A percentile compares a stretch with the other conserved stretches of the same genome.
Evolutionary conservation across 768 basidiomycete species (phyloP).

Genomic region (Inosperma sp.): DNA sequence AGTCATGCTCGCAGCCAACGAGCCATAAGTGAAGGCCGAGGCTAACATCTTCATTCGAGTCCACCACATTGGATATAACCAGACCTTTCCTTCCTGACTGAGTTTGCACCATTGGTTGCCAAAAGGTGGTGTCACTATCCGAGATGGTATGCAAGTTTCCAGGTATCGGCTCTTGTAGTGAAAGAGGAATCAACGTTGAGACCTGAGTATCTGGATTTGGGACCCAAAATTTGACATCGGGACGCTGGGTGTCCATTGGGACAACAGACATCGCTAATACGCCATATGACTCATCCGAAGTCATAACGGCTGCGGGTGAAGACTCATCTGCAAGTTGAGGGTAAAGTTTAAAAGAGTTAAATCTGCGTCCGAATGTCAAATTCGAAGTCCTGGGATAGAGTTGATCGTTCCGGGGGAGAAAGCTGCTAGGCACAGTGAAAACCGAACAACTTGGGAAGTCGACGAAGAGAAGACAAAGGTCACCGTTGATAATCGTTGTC

Average conservation of each 20-base stretch:
- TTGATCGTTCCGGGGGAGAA: slow-evolving; percentile 18
- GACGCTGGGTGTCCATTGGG: background rate
- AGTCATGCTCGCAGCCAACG: slow-evolving; percentile 14
- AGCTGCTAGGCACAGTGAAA: slow-evolving; percentile 15
- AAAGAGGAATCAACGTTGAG: background rate
- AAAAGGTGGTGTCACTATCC: background rate
- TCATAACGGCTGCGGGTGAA: background rate
- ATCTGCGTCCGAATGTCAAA: slow-evolving; percentile 8
- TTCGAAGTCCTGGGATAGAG: slow-evolving; percentile 8
- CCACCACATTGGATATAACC: slow-evolving; percentile 10
- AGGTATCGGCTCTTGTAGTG: background rate
- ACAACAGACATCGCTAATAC: slow-evolving; percentile 3
- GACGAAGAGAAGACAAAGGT: slow-evolving; percentile 20
- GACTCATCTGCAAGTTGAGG: background rate
- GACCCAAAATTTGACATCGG: background rate
- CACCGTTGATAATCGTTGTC: slow-evolving; percentile 17
- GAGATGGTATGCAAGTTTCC: background rate
- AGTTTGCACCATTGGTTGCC: background rate
- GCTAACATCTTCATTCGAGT: background rate
- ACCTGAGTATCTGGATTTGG: background rate
- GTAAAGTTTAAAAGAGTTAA: background rate
- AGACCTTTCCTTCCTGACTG: slow-evolving; percentile 19
- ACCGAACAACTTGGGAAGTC: slow-evolving; percentile 14
- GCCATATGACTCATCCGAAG: slow-evolving; percentile 3
- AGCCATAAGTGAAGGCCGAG: slow-evolving; percentile 10